These are phyloP conservation scores for Cyberlindnera mississippiensis DNA, from an alignment of 805 yeast species.

Conservation along the genomic window DNA sequence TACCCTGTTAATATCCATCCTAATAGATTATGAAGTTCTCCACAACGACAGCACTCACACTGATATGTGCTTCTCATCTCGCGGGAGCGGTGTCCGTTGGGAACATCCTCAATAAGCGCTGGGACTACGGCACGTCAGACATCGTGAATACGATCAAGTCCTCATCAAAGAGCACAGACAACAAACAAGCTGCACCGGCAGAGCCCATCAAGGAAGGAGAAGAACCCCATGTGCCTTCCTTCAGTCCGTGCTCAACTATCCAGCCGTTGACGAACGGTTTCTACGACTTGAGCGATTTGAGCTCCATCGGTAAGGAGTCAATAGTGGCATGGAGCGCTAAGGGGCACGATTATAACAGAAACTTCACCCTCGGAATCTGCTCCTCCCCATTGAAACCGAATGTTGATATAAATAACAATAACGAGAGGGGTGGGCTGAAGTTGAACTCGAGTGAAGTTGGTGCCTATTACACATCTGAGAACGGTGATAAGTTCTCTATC, in stretches of 20 bases:
- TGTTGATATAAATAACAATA: constrained; percentile 26
- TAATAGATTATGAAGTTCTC: constrained; percentile 5
- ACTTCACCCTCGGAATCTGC: constrained; percentile 74
- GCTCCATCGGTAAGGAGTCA: constrained; percentile 25
- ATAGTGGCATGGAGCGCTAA: constrained; percentile 56
- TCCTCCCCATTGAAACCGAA: constrained; percentile 44
- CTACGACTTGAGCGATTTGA: constrained; percentile 29
- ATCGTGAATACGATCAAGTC: constrained; percentile 15
- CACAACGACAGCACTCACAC: background rate
- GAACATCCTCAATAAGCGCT: constrained; percentile 8
- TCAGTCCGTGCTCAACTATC: constrained; percentile 40
- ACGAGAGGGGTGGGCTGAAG: constrained; percentile 9
- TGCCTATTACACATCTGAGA: constrained; percentile 48
- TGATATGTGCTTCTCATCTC: constrained; percentile 1
- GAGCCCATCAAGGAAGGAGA: constrained; percentile 3
- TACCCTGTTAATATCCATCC: too few species aligned
- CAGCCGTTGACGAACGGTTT: constrained; percentile 41
- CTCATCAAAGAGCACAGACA: constrained; percentile 5
- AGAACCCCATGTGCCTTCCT: constrained; percentile 10
- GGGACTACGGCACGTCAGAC: constrained; percentile 23
- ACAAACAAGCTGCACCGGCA: background rate
- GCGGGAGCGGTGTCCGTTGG: background rate
- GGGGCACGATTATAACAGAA: constrained; percentile 65
- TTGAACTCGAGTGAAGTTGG: constrained; percentile 46
- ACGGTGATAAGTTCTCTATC: constrained; percentile 45